Evolutionary conservation across 2,329 filamentous ascomycete species (phyloP).

Genomic region (Ophiostoma sp.): DNA sequence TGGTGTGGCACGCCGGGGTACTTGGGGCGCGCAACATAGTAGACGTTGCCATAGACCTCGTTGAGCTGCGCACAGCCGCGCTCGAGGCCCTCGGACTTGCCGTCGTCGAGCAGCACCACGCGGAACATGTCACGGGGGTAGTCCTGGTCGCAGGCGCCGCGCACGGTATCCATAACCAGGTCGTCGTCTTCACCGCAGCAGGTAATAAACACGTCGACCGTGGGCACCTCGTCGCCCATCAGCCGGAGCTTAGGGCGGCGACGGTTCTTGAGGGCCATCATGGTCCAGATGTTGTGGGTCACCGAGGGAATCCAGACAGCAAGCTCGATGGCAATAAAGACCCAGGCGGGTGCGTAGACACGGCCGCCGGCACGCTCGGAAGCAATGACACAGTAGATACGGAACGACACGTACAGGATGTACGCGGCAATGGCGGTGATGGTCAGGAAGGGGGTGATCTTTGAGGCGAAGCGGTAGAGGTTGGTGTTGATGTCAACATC

Average conservation of each 20-base stretch:
- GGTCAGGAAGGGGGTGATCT: slow-evolving; percentile 38
- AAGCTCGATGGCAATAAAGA: slow-evolving; percentile 51
- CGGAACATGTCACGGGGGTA: slow-evolving; percentile 50
- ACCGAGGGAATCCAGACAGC: slow-evolving; percentile 49
- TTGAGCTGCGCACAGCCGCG: slow-evolving; percentile 34
- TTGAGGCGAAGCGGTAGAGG: slow-evolving; percentile 37
- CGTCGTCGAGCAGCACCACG: slow-evolving; percentile 54
- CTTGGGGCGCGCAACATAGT: slow-evolving; percentile 49
- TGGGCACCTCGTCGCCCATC: slow-evolving; percentile 44
- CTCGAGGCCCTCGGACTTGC: slow-evolving; percentile 40
- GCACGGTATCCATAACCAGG: slow-evolving; percentile 51
- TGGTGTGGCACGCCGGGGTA: slow-evolving; percentile 46
- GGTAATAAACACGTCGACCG: slow-evolving; percentile 53
- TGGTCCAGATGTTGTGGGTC: slow-evolving; percentile 54
- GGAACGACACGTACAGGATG: slow-evolving; percentile 46
- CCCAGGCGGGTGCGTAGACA: slow-evolving; percentile 38
- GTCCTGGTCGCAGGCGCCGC: slow-evolving; percentile 48
- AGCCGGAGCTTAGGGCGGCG: slow-evolving; percentile 48
- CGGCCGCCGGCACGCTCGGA: slow-evolving; percentile 40
- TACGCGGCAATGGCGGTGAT: slow-evolving; percentile 35
- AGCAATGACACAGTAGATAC: slow-evolving; percentile 47
- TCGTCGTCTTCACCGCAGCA: slow-evolving; percentile 54
- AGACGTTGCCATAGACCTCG: slow-evolving; percentile 44
- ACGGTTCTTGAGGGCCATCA: slow-evolving; percentile 52
- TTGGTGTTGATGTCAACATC: slow-evolving; percentile 40